phyloP scores from a whole-genome alignment of 2,329 filamentous ascomycete genomes.

The Aquanectria penicillioides region DNA sequence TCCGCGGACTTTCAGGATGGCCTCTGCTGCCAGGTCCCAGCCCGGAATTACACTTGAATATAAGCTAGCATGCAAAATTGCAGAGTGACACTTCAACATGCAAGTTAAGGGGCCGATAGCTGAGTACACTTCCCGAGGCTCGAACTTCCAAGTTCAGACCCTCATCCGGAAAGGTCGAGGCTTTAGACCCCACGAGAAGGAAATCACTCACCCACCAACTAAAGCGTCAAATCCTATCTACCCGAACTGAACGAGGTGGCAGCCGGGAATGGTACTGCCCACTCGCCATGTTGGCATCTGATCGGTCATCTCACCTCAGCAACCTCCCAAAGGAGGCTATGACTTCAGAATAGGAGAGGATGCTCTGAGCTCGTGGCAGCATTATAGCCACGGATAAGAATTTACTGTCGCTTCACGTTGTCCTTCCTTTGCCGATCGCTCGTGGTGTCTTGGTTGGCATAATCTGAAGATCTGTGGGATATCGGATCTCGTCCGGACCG shows the following conservation, averaged over 20 bases:
- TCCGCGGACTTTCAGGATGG: too few species aligned
- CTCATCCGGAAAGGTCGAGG: background rate
- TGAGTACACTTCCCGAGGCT: background rate
- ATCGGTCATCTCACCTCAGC: conserved; percentile 21
- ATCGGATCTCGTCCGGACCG: background rate
- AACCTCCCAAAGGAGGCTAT: background rate
- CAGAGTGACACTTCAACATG: background rate
- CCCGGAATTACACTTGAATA: too few species aligned
- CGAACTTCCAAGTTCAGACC: too few species aligned
- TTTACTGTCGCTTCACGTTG: too few species aligned
- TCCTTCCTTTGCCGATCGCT: too few species aligned
- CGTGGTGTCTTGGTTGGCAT: background rate
- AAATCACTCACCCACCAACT: conserved; percentile 3
- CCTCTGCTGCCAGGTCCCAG: too few species aligned
- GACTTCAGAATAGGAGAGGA: too few species aligned
- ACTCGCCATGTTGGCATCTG: background rate
- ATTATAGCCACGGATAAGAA: too few species aligned
- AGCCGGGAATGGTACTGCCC: background rate
- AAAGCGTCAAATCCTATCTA: background rate
- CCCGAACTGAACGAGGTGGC: background rate
- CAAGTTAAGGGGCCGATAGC: background rate
- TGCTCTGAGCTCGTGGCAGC: too few species aligned
- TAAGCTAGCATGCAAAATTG: too few species aligned
- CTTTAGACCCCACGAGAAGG: background rate
- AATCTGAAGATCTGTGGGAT: background rate